These are phyloP conservation scores for Neurospora cerealis DNA, from an alignment of 495 filamentous ascomycete species.

Conservation along the genomic window DNA sequence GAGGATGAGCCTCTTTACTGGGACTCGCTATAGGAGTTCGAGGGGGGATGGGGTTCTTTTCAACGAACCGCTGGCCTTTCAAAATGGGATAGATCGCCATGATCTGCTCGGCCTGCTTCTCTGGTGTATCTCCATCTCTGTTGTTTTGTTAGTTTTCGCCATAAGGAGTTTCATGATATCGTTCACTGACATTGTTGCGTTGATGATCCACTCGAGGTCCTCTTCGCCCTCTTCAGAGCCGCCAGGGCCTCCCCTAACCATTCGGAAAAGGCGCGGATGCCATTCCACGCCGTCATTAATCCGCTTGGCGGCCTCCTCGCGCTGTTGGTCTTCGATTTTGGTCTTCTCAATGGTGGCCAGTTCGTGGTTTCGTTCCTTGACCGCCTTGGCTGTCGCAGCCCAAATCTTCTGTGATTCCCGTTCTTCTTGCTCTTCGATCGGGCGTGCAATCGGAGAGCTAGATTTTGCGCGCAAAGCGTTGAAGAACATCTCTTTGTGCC, in stretches of 20 bases:
- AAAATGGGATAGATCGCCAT: conserved; percentile 78
- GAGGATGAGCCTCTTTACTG: conserved; percentile 16
- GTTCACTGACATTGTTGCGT: conserved; percentile 66
- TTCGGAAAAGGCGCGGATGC: conserved; percentile 76
- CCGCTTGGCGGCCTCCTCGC: conserved; percentile 77
- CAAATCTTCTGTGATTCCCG: conserved; percentile 86
- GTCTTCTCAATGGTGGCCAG: conserved; percentile 90
- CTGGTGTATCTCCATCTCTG: conserved; percentile 54
- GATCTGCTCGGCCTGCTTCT: conserved; percentile 75
- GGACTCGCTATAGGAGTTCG: conserved; percentile 11
- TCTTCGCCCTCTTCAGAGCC: conserved; percentile 73
- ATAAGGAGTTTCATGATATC: background rate
- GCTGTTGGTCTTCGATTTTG: conserved; percentile 83
- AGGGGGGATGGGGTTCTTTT: conserved; percentile 31
- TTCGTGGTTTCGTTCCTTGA: conserved; percentile 78
- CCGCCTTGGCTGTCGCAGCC: conserved; percentile 66
- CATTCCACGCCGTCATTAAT: conserved; percentile 77
- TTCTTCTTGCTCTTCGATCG: conserved; percentile 78
- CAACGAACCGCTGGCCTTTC: conserved; percentile 49
- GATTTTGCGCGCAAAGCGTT: conserved; percentile 69
- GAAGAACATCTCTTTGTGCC: conserved; percentile 82
- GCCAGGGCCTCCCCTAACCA: conserved; percentile 59
- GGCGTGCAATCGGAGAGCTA: conserved; percentile 63
- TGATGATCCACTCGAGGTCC: conserved; percentile 90
- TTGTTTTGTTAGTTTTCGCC: conserved; percentile 16